Evolutionary conservation across 2,329 filamentous ascomycete species (phyloP), one percentile per base, ranked within the genome.

Genomic region (Hypoxylon sp.): DNA sequence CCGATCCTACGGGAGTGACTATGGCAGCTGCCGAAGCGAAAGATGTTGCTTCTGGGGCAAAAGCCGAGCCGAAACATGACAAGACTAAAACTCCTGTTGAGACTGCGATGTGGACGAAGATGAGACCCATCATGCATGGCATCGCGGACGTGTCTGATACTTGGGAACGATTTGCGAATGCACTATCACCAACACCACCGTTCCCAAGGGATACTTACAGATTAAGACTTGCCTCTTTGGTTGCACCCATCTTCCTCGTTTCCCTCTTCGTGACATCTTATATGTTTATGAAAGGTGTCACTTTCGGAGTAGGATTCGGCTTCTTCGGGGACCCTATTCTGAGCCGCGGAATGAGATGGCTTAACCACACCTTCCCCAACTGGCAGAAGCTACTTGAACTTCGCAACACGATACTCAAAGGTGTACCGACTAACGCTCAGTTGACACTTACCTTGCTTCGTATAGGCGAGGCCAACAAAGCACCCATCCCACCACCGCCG

Each of bases 371-470:
- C 5, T 80, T 85, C 60, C 89, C 89, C 1, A 75, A 86, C 60
- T 94, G 90, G 90, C 79, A 89, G 63, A 89, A 87, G 60, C 75
- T 90, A 5, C 75, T 93, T 11, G 86, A 91, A 63, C 72, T 91
- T 7, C 80, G 87, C 52, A 91, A 91, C 61, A 90, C 88, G 0
- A 68, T 94, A 1, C 81, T 96, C 40, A 90, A 88, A 65, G 89
- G 90, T 2, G 86, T 94, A 0, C 91, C 91, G 1, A 96, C 90
- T 1, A 94, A 95, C 66, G 89, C 90, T 3, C 91, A 96, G 65
- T 81, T 95, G 12, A 86, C 90, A 0, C 75, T 95, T 19, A 95
- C 90, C 0, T 78, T 95, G 1, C 82, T 95, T 7, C 87, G 91
- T 4, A 84, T 93, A 20, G 90, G 90, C 29, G 91, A 95, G 71